Conservation (phyloP, 2,329 filamentous ascomycete genomes). For the Aureobasidium vineae region DNA sequence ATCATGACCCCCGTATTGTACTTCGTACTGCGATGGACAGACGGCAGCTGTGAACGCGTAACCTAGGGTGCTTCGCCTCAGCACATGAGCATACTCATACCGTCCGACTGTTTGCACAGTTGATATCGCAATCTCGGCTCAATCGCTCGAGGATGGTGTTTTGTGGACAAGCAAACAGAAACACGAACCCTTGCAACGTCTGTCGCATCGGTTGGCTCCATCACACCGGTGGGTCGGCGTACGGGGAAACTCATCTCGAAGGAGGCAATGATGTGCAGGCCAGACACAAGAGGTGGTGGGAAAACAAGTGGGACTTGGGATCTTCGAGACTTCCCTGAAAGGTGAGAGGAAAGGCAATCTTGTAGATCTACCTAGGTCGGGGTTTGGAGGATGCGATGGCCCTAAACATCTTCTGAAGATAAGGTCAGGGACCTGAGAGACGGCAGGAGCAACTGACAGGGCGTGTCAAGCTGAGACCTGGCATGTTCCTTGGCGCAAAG, state of each 20-base stretch:
- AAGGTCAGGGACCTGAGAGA: slow-evolving; percentile 14
- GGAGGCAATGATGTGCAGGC: not conserved
- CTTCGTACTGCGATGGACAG: not conserved
- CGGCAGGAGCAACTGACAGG: slow-evolving; percentile 5
- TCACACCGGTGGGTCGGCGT: slow-evolving; percentile 2
- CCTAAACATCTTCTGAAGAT: slow-evolving; percentile 7
- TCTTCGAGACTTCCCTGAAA: not conserved
- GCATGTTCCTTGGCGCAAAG: slow-evolving; percentile 23
- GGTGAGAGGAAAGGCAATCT: not conserved
- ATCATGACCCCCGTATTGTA: not conserved
- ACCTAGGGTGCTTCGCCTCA: slow-evolving; percentile 13
- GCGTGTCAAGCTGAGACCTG: slow-evolving; percentile 21
- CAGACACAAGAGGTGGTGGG: slow-evolving; percentile 14
- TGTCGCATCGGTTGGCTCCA: slow-evolving; percentile 14
- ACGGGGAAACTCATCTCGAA: slow-evolving; percentile 2
- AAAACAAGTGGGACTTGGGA: slow-evolving; percentile 1
- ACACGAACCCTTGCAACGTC: slow-evolving; percentile 17
- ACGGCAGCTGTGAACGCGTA: slow-evolving; percentile 9
- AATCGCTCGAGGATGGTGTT: slow-evolving; percentile 17
- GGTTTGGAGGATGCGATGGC: not conserved
- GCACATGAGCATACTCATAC: slow-evolving; percentile 10
- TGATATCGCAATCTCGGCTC: slow-evolving; percentile 25
- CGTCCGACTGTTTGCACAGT: slow-evolving; percentile 23
- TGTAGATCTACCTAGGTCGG: slow-evolving; percentile 14
- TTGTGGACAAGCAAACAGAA: slow-evolving; percentile 22